A percentile compares a stretch with the other conserved stretches of the same genome.
These are phyloP conservation scores for Mycena vulgaris DNA, from an alignment of 768 basidiomycete species.

Conservation along the genomic window DNA sequence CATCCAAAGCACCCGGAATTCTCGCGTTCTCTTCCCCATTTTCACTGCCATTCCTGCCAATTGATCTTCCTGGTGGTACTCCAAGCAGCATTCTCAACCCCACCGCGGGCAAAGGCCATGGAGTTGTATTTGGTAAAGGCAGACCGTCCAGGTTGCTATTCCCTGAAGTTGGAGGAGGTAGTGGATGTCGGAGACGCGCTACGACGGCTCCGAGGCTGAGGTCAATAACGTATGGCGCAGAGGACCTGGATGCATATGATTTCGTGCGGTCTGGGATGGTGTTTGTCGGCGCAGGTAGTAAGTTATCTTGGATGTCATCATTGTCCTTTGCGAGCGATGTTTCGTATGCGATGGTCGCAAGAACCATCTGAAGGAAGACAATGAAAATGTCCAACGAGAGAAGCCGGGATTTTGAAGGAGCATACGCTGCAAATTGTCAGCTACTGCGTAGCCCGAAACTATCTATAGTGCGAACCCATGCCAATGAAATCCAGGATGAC, in stretches of 20 bases:
- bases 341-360: constrained; percentile 81
- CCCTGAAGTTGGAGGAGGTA: constrained; percentile 50
- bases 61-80: constrained; percentile 56
- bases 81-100: constrained; percentile 68
- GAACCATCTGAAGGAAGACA: constrained; percentile 74
- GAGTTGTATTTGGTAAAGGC: constrained; percentile 74
- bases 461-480: constrained; percentile 66
- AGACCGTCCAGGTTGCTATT: constrained; percentile 52
- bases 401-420: constrained; percentile 77
- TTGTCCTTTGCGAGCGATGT: constrained; percentile 60
- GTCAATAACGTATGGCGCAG: constrained; percentile 72
- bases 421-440: constrained; percentile 57
- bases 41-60: constrained; percentile 40
- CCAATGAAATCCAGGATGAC: constrained; percentile 87
- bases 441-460: background rate
- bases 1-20: constrained; percentile 35
- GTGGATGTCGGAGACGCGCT: constrained; percentile 70
- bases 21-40: constrained; percentile 15
- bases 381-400: constrained; percentile 79
- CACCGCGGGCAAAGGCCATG: constrained; percentile 63
- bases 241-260: constrained; percentile 43
- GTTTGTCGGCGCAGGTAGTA: constrained; percentile 39
- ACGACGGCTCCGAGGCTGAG: constrained; percentile 70
- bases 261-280: constrained; percentile 42
- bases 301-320: constrained; percentile 41